phyloP scores from a whole-genome alignment of 2,329 filamentous ascomycete species.

The Talaromyces piceae region DNA sequence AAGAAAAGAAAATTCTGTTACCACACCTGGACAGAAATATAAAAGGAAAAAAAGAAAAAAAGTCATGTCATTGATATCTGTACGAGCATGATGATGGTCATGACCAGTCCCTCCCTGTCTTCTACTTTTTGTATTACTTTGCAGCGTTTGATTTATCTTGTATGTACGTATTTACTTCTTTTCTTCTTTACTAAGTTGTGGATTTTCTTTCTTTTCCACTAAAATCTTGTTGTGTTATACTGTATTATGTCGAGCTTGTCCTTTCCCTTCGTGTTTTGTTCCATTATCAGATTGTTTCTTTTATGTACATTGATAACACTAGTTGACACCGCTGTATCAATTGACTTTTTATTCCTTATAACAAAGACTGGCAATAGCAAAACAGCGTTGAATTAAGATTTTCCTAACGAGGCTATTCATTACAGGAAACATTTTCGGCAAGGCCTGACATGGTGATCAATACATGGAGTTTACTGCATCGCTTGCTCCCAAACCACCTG shows the following conservation, averaged over 20 bases:
- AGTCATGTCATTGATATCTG: neutral
- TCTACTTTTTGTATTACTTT: neutral
- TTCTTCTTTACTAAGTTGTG: neutral
- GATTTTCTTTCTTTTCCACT: neutral
- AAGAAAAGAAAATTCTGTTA: neutral
- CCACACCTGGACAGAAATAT: neutral
- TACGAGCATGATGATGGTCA: neutral
- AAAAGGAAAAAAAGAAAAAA: neutral
- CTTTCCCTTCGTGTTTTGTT: neutral
- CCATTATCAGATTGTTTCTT: no score
- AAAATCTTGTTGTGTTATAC: neutral
- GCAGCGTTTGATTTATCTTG: neutral
- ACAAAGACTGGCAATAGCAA: no score
- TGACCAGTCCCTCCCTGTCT: neutral
- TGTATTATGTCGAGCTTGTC: neutral
- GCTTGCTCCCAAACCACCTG: no score
- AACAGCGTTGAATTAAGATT: no score
- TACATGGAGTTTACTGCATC: no score
- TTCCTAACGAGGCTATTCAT: no score
- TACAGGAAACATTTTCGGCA: no score
- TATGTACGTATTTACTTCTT: constrained; percentile 1
- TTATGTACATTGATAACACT: no score
- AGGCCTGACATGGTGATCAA: no score
- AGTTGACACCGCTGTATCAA: no score
- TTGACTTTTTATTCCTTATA: no score